Conservation (phyloP, 177 flowering plant species). For the Telopea speciosissima region DNA sequence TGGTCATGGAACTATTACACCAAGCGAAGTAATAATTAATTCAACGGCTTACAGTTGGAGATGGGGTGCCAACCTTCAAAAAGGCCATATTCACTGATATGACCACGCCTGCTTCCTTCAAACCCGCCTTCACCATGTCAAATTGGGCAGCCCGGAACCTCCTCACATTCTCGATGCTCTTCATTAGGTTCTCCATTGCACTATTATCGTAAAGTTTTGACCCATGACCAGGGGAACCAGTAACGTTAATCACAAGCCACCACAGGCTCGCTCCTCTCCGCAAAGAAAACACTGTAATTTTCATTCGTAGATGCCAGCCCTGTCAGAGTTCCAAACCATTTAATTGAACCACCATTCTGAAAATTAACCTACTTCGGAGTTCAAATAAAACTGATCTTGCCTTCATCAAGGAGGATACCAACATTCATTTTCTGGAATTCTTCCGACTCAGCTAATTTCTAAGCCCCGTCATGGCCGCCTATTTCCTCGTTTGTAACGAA, state of each 20-base stretch:
- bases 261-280: slow-evolving; percentile 75
- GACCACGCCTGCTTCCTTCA: slow-evolving; percentile 83
- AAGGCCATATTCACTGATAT: slow-evolving; percentile 80
- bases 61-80: slow-evolving; percentile 85
- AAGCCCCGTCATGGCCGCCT: slow-evolving; percentile 86
- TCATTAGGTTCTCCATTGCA: slow-evolving; percentile 91
- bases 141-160: slow-evolving; percentile 87
- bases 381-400: slow-evolving; percentile 14
- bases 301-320: slow-evolving; percentile 76
- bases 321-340: slow-evolving; percentile 3
- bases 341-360: background rate
- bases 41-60: slow-evolving; percentile 67
- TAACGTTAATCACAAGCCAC: slow-evolving; percentile 84
- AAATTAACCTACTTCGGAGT: too few species aligned
- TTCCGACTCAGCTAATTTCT: slow-evolving; percentile 53
- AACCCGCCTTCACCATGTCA: slow-evolving; percentile 85
- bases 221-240: slow-evolving; percentile 92
- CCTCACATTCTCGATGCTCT: slow-evolving; percentile 79
- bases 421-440: slow-evolving; percentile 61
- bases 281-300: slow-evolving; percentile 71
- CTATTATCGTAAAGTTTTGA: slow-evolving; percentile 85
- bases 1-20: too few species aligned
- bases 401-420: slow-evolving; percentile 90
- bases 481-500: slow-evolving; percentile 96
- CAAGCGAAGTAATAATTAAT: background rate